phyloP scores from a whole-genome alignment of 1,284 basidiomycete genomes.

The Malassezia sp. region DNA sequence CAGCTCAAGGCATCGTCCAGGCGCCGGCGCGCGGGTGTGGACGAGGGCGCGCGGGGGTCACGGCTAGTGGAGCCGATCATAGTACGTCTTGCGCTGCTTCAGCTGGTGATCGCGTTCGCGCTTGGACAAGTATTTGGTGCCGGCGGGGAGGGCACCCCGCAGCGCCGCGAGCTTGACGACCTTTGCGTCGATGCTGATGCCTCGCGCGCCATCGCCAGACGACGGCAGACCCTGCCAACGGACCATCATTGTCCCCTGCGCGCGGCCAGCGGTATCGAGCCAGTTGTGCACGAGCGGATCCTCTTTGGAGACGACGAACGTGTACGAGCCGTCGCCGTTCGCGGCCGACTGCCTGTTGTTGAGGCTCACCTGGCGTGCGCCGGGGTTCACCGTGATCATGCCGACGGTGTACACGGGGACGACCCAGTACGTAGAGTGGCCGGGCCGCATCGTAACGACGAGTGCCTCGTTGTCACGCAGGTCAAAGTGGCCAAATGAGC shows the following conservation, averaged over 20 bases:
- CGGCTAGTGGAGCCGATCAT: slow-evolving; percentile 11
- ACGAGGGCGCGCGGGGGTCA: no score
- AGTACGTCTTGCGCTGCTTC: background rate
- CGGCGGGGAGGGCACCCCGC: background rate
- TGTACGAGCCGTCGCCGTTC: slow-evolving; percentile 15
- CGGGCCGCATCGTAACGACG: slow-evolving; percentile 8
- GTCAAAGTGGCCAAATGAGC: slow-evolving; percentile 10
- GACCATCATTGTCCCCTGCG: slow-evolving; percentile 11
- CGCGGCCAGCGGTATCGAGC: slow-evolving; percentile 5
- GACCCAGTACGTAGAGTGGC: slow-evolving; percentile 13
- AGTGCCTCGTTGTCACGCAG: slow-evolving; percentile 10
- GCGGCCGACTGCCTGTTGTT: slow-evolving; percentile 11
- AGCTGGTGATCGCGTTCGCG: slow-evolving; percentile 7
- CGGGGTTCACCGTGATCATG: slow-evolving; percentile 6
- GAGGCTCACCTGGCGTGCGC: slow-evolving; percentile 10
- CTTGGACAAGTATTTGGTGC: background rate
- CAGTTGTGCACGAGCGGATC: slow-evolving; percentile 13
- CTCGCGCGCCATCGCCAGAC: slow-evolving; percentile 1
- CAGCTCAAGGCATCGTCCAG: no score
- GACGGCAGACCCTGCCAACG: slow-evolving; percentile 15
- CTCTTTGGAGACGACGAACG: slow-evolving; percentile 10
- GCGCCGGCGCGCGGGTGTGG: no score
- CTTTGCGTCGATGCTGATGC: background rate
- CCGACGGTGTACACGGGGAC: slow-evolving; percentile 9
- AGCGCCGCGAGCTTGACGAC: slow-evolving; percentile 5